Evolutionary conservation across 1,139 yeast species (phyloP).

Genomic region (Pichia sp.): DNA sequence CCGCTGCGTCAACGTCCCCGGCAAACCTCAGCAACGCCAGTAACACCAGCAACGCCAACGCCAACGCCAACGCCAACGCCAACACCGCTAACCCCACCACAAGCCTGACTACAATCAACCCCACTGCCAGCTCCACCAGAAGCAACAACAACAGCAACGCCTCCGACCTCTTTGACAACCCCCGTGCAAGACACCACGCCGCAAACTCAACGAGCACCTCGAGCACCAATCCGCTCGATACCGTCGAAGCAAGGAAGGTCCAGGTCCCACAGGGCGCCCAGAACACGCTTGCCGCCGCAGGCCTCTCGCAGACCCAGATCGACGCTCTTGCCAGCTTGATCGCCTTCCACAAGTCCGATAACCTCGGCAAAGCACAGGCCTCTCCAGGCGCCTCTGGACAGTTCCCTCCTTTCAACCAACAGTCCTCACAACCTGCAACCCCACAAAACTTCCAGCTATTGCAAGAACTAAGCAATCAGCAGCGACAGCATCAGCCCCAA

Average conservation of each 20-base stretch:
- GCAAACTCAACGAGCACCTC: not conserved
- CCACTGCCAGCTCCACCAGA: not conserved
- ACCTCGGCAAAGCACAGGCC: not conserved
- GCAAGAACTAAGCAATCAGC: conserved; percentile 2
- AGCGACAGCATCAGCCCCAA: conserved; percentile 17
- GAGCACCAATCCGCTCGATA: not conserved
- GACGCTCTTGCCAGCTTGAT: conserved; percentile 67
- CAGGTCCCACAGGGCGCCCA: conserved; percentile 73
- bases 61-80: not conserved
- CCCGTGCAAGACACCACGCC: not conserved
- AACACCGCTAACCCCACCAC: too few species aligned
- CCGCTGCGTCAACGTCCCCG: not conserved
- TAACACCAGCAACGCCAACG: not conserved
- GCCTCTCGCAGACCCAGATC: conserved; percentile 61
- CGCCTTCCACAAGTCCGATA: conserved; percentile 56
- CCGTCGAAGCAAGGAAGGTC: conserved; percentile 32
- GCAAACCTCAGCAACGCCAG: not conserved
- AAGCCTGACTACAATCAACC: too few species aligned
- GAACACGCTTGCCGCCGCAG: conserved; percentile 56
- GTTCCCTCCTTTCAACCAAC: not conserved
- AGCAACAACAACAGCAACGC: conserved; percentile 1
- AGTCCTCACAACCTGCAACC: conserved; percentile 2
- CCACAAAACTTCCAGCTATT: conserved; percentile 11
- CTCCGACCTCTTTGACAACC: not conserved
- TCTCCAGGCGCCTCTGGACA: not conserved